These are phyloP conservation scores for Cavenderia fasciculata DNA, from an alignment of 78 protist genomes.

Conservation along the genomic window DNA sequence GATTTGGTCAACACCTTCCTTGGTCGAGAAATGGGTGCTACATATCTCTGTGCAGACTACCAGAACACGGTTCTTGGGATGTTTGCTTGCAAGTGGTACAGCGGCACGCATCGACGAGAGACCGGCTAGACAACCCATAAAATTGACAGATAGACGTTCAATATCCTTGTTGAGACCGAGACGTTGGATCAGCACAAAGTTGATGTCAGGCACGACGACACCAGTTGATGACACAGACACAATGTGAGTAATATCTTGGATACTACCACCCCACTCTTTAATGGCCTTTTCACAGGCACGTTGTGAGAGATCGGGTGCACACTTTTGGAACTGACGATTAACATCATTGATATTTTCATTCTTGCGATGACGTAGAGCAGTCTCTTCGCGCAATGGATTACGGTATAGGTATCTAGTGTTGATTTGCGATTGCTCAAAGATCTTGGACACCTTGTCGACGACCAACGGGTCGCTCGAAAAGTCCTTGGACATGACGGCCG, in stretches of 20 bases:
- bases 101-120: constrained; percentile 35
- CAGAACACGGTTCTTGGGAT: constrained; percentile 21
- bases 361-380: constrained; percentile 10
- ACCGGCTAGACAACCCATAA: constrained; percentile 73
- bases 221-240: constrained; percentile 44
- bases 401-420: constrained; percentile 36
- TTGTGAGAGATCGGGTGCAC: constrained; percentile 1
- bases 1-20: constrained; percentile 30
- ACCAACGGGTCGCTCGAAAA: constrained; percentile 19
- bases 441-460: constrained; percentile 27
- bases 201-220: constrained; percentile 56
- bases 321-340: not conserved
- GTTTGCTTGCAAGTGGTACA: not conserved
- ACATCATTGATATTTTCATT: constrained; percentile 29
- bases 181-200: constrained; percentile 11
- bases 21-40: constrained; percentile 28
- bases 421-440: constrained; percentile 49
- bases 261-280: constrained; percentile 63
- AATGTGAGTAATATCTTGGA: constrained; percentile 40
- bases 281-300: constrained; percentile 37
- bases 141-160: constrained; percentile 27
- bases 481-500: constrained; percentile 19
- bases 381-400: constrained; percentile 25
- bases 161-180: constrained; percentile 36
- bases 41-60: constrained; percentile 74